Conservation (phyloP, 257 asterid genomes). For the Salvia rosmarinus region DNA sequence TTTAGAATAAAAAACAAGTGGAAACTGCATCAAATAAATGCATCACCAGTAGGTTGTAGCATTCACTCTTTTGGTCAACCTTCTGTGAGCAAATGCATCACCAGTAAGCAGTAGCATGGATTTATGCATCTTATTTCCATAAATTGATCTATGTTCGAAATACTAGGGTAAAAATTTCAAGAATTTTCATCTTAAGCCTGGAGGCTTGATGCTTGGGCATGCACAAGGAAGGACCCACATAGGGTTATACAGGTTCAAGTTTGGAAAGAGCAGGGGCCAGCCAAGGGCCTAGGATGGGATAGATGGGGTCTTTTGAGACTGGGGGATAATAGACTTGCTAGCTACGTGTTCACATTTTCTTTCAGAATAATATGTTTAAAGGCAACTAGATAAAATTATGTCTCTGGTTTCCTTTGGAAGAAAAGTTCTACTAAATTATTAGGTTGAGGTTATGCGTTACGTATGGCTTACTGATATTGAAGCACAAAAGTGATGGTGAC, state of each 20-base stretch:
- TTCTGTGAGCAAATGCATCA: neutral
- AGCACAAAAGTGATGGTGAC: constrained; percentile 5
- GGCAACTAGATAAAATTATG: too few species aligned
- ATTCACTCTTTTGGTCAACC: neutral
- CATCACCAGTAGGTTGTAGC: too few species aligned
- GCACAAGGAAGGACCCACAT: neutral
- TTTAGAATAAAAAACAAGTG: neutral
- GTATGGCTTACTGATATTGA: neutral
- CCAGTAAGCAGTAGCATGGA: neutral
- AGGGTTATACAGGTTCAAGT: neutral
- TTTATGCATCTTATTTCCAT: neutral
- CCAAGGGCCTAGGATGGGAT: neutral
- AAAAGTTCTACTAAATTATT: constrained; percentile 12
- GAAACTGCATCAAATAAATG: neutral
- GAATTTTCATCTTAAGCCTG: neutral
- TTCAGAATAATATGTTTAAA: too few species aligned
- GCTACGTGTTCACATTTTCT: too few species aligned
- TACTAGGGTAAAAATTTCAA: neutral
- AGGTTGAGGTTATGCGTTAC: constrained; percentile 19
- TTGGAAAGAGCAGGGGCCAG: neutral
- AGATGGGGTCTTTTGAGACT: too few species aligned
- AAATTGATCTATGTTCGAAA: neutral
- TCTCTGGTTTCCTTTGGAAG: too few species aligned
- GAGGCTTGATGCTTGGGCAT: neutral
- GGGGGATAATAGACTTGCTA: too few species aligned